These are phyloP conservation scores for Venturia pyrina DNA, from an alignment of 2,329 filamentous ascomycete species.

Conservation along the genomic window DNA sequence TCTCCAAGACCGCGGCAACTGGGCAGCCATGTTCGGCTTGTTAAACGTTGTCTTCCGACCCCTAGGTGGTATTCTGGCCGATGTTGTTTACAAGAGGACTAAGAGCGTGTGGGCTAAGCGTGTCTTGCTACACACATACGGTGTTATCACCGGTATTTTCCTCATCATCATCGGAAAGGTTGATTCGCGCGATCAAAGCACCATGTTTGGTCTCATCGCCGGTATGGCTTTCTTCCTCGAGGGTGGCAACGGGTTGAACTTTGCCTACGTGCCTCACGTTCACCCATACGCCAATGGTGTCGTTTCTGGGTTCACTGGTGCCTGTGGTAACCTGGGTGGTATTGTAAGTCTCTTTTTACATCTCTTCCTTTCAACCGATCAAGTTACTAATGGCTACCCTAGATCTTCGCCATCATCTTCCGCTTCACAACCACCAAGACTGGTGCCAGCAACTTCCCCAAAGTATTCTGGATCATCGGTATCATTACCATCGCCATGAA, in stretches of 20 bases:
- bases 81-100: conserved; percentile 44
- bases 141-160: conserved; percentile 48
- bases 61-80: conserved; percentile 51
- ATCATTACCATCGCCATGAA: conserved; percentile 63
- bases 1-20: conserved; percentile 46
- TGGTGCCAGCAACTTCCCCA: conserved; percentile 42
- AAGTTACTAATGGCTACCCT: background rate
- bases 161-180: conserved; percentile 52
- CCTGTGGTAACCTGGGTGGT: conserved; percentile 73
- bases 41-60: conserved; percentile 61
- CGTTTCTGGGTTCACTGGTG: conserved; percentile 70
- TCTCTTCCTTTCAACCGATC: background rate
- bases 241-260: conserved; percentile 77
- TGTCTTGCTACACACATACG: conserved; percentile 46
- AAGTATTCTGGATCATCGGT: conserved; percentile 74
- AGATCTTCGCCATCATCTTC: conserved; percentile 71
- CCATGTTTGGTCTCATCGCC: conserved; percentile 68
- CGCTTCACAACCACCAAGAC: conserved; percentile 56
- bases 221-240: conserved; percentile 75
- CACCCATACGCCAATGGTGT: conserved; percentile 71
- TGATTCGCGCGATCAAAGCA: conserved; percentile 50
- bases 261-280: conserved; percentile 77
- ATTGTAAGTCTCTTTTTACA: conserved; percentile 28
- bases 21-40: conserved; percentile 64
- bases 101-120: conserved; percentile 54